phyloP scores from a whole-genome alignment of 768 basidiomycete species.

The Pleurotus pulmonarius region DNA sequence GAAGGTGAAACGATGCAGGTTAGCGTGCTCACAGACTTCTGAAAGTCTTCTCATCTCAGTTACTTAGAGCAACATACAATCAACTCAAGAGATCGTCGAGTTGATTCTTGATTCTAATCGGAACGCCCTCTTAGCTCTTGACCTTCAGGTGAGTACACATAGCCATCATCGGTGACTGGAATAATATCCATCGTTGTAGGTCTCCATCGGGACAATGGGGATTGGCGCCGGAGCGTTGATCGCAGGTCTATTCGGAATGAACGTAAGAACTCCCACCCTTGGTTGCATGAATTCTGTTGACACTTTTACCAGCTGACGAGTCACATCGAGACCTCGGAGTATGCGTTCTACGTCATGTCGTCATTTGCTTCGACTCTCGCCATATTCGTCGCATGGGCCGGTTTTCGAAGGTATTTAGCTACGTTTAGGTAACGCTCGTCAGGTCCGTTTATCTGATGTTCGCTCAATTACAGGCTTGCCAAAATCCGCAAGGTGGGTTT shows the following conservation, averaged over 20 bases:
- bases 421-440: not conserved
- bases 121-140: conserved; percentile 86
- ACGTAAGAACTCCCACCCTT: conserved; percentile 50
- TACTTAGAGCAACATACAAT: conserved; percentile 82
- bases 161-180: too few relatives aligned
- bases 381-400: conserved; percentile 57
- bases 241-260: conserved; percentile 95
- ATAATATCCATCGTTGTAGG: conserved; percentile 30
- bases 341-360: conserved; percentile 71
- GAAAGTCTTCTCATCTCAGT: not conserved
- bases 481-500: conserved; percentile 46
- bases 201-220: conserved; percentile 94
- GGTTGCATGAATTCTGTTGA: conserved; percentile 8
- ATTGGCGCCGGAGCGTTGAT: conserved; percentile 87
- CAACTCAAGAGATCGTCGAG: conserved; percentile 97
- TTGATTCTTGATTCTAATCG: conserved; percentile 95
- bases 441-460: conserved; percentile 6
- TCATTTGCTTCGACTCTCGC: conserved; percentile 55
- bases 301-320: conserved; percentile 54
- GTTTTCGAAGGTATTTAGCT: conserved; percentile 53
- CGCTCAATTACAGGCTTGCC: conserved; percentile 27
- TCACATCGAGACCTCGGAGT: conserved; percentile 67
- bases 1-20: conserved; percentile 88
- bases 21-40: conserved; percentile 15
- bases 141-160: conserved; percentile 63